phyloP scores from a whole-genome alignment of 1,139 yeast species.

The Zygosaccharomyces sapae region DNA sequence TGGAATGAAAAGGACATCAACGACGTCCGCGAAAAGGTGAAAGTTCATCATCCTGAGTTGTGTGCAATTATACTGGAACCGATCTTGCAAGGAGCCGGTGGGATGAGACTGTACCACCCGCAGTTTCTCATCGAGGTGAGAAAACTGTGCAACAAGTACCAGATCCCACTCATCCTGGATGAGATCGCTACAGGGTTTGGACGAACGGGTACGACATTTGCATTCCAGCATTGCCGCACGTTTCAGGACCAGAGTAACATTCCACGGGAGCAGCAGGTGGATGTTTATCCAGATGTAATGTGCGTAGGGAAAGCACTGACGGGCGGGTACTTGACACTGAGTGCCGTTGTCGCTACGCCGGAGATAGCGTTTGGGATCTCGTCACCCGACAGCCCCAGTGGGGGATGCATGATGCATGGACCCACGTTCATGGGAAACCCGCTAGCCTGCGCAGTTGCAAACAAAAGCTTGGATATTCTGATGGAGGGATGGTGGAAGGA shows the following conservation, averaged over 20 bases:
- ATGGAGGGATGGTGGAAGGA: constrained; percentile 28
- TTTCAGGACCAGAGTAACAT: constrained; percentile 17
- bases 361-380: constrained; percentile 20
- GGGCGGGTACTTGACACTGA: constrained; percentile 35
- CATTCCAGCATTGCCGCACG: constrained; percentile 26
- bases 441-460: constrained; percentile 37
- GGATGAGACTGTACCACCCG: constrained; percentile 36
- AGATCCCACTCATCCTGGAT: constrained; percentile 36
- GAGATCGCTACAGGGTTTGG: constrained; percentile 39
- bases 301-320: constrained; percentile 36
- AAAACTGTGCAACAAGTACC: constrained; percentile 33
- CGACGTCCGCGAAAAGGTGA: constrained; percentile 29
- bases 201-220: constrained; percentile 36
- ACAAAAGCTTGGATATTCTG: constrained; percentile 34
- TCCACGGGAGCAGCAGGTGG: constrained; percentile 17
- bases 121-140: constrained; percentile 34
- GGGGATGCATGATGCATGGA: constrained; percentile 35
- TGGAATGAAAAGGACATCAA: constrained; percentile 25
- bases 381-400: constrained; percentile 17
- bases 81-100: constrained; percentile 41
- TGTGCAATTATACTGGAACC: constrained; percentile 40
- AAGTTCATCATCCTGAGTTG: constrained; percentile 29
- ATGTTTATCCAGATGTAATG: constrained; percentile 35
- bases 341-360: constrained; percentile 33
- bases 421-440: constrained; percentile 41